Conservation (phyloP, 2,329 filamentous ascomycete species). For the Emydomyces testavorans region DNA sequence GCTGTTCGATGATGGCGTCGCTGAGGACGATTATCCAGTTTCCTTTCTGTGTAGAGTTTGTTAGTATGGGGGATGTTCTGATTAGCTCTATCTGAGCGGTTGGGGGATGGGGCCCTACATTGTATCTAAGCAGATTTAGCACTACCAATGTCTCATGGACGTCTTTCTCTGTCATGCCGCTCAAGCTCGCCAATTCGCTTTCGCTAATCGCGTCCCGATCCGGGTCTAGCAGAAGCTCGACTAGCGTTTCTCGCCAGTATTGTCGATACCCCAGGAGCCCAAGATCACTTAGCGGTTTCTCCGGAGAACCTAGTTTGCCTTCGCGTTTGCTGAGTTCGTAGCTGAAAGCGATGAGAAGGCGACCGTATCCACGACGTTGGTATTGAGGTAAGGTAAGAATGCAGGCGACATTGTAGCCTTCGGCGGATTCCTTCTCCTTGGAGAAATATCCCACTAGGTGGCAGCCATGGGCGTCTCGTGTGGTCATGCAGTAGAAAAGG, state of each 20-base stretch:
- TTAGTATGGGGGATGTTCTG: conserved; percentile 1
- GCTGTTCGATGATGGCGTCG: conserved; percentile 60
- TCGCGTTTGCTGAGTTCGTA: conserved; percentile 95
- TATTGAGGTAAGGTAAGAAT: conserved; percentile 94
- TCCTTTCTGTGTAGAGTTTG: conserved; percentile 54
- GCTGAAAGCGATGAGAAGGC: conserved; percentile 88
- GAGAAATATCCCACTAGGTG: conserved; percentile 99
- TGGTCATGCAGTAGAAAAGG: conserved; percentile 92
- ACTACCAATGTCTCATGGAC: conserved; percentile 91
- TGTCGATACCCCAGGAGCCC: conserved; percentile 89
- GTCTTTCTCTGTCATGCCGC: conserved; percentile 95
- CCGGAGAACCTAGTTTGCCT: conserved; percentile 85
- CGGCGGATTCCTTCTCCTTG: conserved; percentile 94
- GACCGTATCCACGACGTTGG: conserved; percentile 86
- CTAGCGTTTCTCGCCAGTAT: conserved; percentile 92
- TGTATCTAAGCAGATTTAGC: conserved; percentile 88
- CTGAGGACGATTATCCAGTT: conserved; percentile 94
- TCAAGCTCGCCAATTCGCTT: conserved; percentile 63
- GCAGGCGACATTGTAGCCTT: conserved; percentile 96
- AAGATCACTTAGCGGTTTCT: conserved; percentile 90
- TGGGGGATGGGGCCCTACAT: conserved; percentile 35
- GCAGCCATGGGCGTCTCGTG: conserved; percentile 81
- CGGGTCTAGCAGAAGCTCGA: conserved; percentile 69
- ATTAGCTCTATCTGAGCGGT: not conserved
- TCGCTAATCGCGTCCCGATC: conserved; percentile 61